A percentile compares a stretch with the other conserved stretches of the same genome.
These are phyloP conservation scores for Talaromyces islandicus DNA, from an alignment of 2,329 filamentous ascomycete species.

Conservation along the genomic window DNA sequence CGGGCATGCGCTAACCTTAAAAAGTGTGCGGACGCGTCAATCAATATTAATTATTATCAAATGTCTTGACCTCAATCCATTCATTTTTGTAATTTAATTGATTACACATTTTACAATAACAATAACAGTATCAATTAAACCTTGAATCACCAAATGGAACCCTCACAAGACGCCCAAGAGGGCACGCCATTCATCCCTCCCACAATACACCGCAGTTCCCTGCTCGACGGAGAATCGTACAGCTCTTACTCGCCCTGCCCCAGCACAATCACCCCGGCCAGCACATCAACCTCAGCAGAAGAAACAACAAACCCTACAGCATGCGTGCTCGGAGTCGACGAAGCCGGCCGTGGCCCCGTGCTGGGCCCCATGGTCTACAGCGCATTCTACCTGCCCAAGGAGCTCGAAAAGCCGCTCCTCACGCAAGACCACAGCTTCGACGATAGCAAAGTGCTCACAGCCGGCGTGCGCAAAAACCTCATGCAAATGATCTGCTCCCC, in stretches of 20 bases:
- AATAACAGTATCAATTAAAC: not conserved
- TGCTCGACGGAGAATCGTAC: slow-evolving; percentile 63
- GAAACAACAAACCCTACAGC: slow-evolving; percentile 42
- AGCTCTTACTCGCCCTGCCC: slow-evolving; percentile 67
- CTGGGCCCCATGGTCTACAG: slow-evolving; percentile 68
- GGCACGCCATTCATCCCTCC: slow-evolving; percentile 57
- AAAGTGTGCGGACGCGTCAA: slow-evolving; percentile 29
- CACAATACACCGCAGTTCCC: slow-evolving; percentile 53
- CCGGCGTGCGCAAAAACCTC: slow-evolving; percentile 68
- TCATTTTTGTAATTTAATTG: too few relatives aligned
- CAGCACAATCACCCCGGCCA: slow-evolving; percentile 28
- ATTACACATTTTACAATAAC: too few relatives aligned
- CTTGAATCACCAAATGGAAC: slow-evolving; percentile 9
- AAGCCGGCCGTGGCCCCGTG: slow-evolving; percentile 91
- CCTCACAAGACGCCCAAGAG: slow-evolving; percentile 27
- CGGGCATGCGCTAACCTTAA: slow-evolving; percentile 27
- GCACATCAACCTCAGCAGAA: slow-evolving; percentile 39
- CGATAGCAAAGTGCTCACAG: slow-evolving; percentile 87
- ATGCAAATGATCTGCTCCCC: slow-evolving; percentile 66
- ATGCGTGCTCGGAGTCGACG: slow-evolving; percentile 83
- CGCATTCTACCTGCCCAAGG: slow-evolving; percentile 64
- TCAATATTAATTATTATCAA: too few relatives aligned
- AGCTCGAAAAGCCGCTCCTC: slow-evolving; percentile 65
- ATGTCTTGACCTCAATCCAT: not conserved
- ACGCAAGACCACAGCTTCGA: slow-evolving; percentile 79